Percentiles rank a stretch among this genome's conserved stretches.
Conservation (phyloP, 1,284 basidiomycete species). For the Pseudozyma hubeiensis region DNA sequence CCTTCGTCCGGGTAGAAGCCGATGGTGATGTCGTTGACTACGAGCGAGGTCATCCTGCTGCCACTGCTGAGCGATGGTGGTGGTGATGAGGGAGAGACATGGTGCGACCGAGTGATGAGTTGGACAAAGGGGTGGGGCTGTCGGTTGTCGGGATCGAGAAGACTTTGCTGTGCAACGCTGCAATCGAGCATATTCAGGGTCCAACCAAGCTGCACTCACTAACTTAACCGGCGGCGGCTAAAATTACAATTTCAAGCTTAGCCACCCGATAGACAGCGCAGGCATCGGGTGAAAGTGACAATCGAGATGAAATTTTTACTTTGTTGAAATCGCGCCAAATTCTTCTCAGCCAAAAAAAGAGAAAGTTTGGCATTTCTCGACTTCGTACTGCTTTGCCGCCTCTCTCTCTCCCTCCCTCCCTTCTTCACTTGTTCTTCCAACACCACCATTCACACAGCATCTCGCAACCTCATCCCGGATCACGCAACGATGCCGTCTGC, state of each 20-base stretch:
- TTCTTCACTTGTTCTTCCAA: neutral
- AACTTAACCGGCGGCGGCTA: neutral
- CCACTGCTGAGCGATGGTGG: neutral
- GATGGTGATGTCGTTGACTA: conserved; percentile 17
- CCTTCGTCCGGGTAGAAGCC: conserved; percentile 47
- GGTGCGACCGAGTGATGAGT: neutral
- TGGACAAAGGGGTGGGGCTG: neutral
- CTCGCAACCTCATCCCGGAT: neutral
- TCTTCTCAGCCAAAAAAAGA: conserved; percentile 3
- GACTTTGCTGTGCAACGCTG: neutral
- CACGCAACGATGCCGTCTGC: conserved; percentile 25
- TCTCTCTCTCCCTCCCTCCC: too few relatives aligned
- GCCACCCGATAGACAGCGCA: neutral
- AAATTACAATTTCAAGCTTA: neutral
- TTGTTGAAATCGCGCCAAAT: too few relatives aligned
- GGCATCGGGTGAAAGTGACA: neutral
- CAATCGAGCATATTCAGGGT: conserved; percentile 10
- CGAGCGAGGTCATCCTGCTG: neutral
- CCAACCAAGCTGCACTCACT: conserved; percentile 1
- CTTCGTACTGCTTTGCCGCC: too few relatives aligned
- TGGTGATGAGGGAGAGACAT: neutral
- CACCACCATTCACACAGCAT: neutral
- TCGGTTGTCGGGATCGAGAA: conserved; percentile 1
- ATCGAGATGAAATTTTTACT: conserved; percentile 38
- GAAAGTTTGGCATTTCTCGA: neutral